Evolutionary conservation across 202 grass and related monocot genomes (phyloP).

Genomic region (Eragrostis tef): DNA sequence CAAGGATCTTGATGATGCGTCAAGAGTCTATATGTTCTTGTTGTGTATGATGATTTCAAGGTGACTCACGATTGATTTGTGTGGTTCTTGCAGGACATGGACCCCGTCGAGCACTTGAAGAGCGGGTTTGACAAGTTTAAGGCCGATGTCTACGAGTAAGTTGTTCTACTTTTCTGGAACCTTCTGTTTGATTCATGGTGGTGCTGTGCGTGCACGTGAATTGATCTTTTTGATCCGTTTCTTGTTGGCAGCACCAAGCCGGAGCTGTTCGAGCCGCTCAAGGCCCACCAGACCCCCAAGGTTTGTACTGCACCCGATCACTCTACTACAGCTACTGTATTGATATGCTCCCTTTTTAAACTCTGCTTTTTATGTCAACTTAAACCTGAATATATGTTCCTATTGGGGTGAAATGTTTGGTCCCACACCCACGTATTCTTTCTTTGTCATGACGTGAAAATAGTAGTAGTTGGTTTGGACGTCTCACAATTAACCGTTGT

Average conservation of each 20-base stretch:
- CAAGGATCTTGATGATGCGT: neutral
- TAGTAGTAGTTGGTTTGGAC: neutral
- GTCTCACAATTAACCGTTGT: neutral
- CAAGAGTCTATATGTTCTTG: neutral
- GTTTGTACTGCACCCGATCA: slow-evolving; percentile 41
- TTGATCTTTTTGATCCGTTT: neutral
- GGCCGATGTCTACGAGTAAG: slow-evolving; percentile 81
- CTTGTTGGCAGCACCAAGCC: slow-evolving; percentile 66
- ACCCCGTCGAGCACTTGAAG: slow-evolving; percentile 76
- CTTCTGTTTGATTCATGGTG: neutral
- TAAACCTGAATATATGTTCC: too few species aligned
- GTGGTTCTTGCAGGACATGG: slow-evolving; percentile 58
- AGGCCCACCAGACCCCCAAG: slow-evolving; percentile 77
- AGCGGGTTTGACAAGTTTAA: slow-evolving; percentile 86
- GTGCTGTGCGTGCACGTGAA: neutral
- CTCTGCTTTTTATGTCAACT: neutral
- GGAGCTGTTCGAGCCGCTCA: slow-evolving; percentile 68
- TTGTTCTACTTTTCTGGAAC: neutral
- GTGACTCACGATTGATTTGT: neutral
- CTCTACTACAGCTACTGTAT: neutral
- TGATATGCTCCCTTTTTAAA: neutral
- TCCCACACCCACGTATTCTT: neutral
- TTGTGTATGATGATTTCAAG: neutral
- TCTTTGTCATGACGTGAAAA: neutral
- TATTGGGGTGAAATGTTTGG: neutral